Evolutionary conservation across 805 yeast species (phyloP).

Genomic region (Ogataea henricii): DNA sequence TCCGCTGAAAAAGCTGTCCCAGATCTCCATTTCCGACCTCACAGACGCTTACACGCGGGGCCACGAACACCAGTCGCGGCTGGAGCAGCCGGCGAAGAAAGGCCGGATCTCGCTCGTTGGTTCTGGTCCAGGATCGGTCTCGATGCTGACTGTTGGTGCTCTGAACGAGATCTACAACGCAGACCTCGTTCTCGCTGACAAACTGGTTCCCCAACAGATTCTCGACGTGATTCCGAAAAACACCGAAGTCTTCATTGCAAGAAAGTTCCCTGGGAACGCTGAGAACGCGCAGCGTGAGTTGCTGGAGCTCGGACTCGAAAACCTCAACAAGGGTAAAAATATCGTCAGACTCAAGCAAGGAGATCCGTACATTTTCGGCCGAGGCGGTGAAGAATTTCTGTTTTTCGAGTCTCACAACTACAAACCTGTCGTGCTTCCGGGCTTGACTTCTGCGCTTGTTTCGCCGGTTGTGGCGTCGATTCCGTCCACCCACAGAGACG

Average conservation of each 20-base stretch:
- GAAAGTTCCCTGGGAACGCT: conserved; percentile 96
- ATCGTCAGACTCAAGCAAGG: conserved; percentile 95
- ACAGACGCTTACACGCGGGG: conserved; percentile 30
- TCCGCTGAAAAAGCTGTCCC: conserved; percentile 68
- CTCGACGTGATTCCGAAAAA: conserved; percentile 75
- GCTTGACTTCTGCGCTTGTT: conserved; percentile 85
- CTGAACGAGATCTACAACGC: conserved; percentile 77
- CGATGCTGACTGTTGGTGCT: conserved; percentile 84
- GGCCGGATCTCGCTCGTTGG: conserved; percentile 86
- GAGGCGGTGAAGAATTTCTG: conserved; percentile 90
- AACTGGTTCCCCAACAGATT: conserved; percentile 87
- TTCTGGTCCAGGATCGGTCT: conserved; percentile 89
- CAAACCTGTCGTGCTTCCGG: conserved; percentile 77
- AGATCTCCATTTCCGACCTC: conserved; percentile 60
- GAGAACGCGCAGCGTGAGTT: conserved; percentile 90
- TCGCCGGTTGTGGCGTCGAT: conserved; percentile 82
- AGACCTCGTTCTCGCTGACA: conserved; percentile 85
- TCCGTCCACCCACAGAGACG: conserved; percentile 90
- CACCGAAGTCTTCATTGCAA: conserved; percentile 80
- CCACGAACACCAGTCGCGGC: neutral
- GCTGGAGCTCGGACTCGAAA: conserved; percentile 67
- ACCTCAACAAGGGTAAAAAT: conserved; percentile 62
- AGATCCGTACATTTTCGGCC: conserved; percentile 93
- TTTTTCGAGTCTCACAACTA: conserved; percentile 71
- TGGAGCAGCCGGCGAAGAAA: conserved; percentile 13